Evolutionary conservation across 176 grass and related monocot species (phyloP).

Genomic region (Chrysopogon serrulatus): DNA sequence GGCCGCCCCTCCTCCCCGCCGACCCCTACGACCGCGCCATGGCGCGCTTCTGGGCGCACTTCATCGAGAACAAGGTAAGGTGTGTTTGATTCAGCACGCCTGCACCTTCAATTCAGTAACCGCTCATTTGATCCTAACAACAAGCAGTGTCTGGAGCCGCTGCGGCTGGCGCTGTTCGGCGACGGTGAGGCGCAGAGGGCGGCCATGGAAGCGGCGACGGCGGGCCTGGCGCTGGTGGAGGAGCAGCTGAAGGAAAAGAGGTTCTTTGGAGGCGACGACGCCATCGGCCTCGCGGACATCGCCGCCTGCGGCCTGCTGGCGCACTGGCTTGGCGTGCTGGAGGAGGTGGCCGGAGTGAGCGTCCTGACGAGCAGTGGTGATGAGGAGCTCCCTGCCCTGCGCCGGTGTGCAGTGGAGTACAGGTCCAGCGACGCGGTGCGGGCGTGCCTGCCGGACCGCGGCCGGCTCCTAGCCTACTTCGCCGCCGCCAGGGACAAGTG

Average conservation of each 20-base stretch:
- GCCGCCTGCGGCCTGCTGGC: not conserved
- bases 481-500: not conserved
- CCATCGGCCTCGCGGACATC: conserved; percentile 41
- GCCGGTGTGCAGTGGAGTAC: conserved; percentile 35
- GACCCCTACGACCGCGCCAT: conserved; percentile 20
- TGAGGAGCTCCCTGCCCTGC: conserved; percentile 18
- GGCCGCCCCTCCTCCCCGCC: not conserved
- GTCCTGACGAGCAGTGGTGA: not conserved
- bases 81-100: no score
- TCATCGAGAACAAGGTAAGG: conserved; percentile 49
- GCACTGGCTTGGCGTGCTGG: conserved; percentile 28
- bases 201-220: conserved; percentile 24
- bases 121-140: no score
- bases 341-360: conserved; percentile 44
- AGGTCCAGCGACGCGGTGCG: not conserved
- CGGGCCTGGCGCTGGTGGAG: conserved; percentile 27
- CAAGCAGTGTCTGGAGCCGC: not conserved
- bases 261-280: conserved; percentile 39
- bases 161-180: conserved; percentile 26
- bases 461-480: conserved; percentile 9
- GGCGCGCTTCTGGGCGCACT: conserved; percentile 35
- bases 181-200: conserved; percentile 35
- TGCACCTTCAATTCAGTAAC: no score
- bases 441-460: conserved; percentile 22
- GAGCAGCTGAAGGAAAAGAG: conserved; percentile 31